phyloP scores from a whole-genome alignment of 2,329 filamentous ascomycete genomes.

The Calonectria pauciramosa region DNA sequence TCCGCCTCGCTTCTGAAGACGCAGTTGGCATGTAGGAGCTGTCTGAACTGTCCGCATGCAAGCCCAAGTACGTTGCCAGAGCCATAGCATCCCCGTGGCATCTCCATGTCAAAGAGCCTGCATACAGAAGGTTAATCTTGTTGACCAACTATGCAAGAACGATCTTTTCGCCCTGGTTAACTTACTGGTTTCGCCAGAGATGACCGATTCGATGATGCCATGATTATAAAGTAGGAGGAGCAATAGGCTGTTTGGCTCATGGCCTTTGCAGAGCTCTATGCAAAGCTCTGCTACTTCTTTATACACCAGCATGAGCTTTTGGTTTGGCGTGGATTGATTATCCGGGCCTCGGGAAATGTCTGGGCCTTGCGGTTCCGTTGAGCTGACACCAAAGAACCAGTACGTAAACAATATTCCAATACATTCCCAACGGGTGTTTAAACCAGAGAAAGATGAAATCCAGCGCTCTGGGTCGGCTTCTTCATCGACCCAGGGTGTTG shows the following conservation, averaged over 20 bases:
- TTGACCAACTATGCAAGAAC: not conserved
- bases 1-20: conserved; percentile 9
- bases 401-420: not conserved
- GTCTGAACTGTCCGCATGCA: not conserved
- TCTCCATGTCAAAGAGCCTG: conserved; percentile 9
- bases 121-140: not conserved
- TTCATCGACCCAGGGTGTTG: not conserved
- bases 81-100: conserved; percentile 9
- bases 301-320: not conserved
- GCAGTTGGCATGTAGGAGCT: conserved; percentile 5
- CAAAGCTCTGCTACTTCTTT: not conserved
- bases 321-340: not conserved
- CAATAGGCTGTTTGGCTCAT: not conserved
- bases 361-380: not conserved
- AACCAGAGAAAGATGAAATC: not conserved
- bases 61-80: conserved; percentile 12
- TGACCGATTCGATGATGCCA: not conserved
- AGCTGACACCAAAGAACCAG: not conserved
- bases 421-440: not conserved
- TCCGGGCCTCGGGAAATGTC: not conserved
- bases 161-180: not conserved
- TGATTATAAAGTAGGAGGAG: not conserved
- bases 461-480: not conserved
- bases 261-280: not conserved
- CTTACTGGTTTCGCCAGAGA: conserved; percentile 9